Evolutionary conservation across 225 moss, liverwort and hornwort genomes (phyloP).

Genomic region (Physcomitrium patens): DNA sequence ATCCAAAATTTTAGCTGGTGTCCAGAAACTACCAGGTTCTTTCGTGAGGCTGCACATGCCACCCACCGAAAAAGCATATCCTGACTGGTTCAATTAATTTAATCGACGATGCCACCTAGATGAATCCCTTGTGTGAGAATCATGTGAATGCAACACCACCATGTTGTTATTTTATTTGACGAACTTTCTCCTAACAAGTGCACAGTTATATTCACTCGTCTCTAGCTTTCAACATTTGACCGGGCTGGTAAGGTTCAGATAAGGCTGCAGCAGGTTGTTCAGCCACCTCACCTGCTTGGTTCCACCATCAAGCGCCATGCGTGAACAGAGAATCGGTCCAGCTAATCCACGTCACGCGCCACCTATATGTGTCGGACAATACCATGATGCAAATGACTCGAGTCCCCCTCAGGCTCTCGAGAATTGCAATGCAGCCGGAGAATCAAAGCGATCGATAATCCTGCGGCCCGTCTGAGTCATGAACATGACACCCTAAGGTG

Average conservation of each 20-base stretch:
- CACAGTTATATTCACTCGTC: no score
- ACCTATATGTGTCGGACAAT: conserved; percentile 18
- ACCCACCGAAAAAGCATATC: conserved; percentile 7
- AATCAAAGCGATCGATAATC: not conserved
- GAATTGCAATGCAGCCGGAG: not conserved
- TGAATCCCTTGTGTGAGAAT: no score
- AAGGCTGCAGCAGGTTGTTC: not conserved
- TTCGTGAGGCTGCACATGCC: no score
- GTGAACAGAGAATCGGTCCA: not conserved
- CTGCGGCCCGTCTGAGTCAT: conserved; percentile 21
- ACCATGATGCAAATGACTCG: not conserved
- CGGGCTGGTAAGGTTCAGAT: conserved; percentile 20
- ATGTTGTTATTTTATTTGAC: not conserved
- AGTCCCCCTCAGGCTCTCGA: not conserved
- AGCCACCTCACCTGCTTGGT: not conserved
- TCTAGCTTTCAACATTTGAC: not conserved
- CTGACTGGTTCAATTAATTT: not conserved
- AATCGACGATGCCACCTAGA: conserved; percentile 14
- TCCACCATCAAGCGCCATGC: not conserved
- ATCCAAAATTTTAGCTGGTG: no score
- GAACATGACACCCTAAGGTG: conserved; percentile 27
- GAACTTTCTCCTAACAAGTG: no score
- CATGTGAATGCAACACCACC: no score
- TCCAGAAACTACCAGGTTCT: no score
- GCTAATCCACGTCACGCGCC: conserved; percentile 32